Evolutionary conservation across 2,329 filamentous ascomycete genomes (phyloP), one percentile per base, ranked within the genome.

Genomic region (Fusarium sp.): DNA sequence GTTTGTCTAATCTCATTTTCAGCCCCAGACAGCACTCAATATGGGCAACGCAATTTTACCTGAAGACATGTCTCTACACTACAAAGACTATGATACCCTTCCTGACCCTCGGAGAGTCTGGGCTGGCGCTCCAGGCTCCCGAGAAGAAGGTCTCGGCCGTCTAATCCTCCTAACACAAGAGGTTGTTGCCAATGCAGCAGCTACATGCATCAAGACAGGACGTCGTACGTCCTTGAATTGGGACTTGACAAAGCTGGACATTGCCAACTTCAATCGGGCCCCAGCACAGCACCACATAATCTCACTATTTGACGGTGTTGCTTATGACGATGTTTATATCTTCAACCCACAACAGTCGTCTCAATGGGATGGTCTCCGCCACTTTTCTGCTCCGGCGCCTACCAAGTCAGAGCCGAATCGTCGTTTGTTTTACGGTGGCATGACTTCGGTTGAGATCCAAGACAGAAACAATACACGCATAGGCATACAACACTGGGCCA

Each of bases 211-310:
- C 22, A 58, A 55, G 25, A 58, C 56, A 34, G 56, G 56, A 2
- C 48, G 48, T 2, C 48, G 56, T 27, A 58, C 48, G 6, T 55
- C 56, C 1, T 22, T 58, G 1, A 58, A 58, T 5, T 58, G 56
- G 56, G 56, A 58, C 4, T n/a, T 58, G 38, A 58, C 56, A 1
- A 58, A 58, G 15, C 38, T 58, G 0, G 56, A 58, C 0, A 54
- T 58, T 22, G 56, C 56, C 32, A 58, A 58, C 56, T 58, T 58
- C 56, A 58, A 58, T 11, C 56, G 56, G 5, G 56, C 56, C 2
- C 56, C 56, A 18, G 56, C 48, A 20, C 56, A 55, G 6, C 56
- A 58, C 18, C 38, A 58, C 1, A 58, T 58, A 13, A 49, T 58
- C 1, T 44, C 56, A 6, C 27, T 58, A 5, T 10, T 58, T 0